Evolutionary conservation across 108 stramenopile genomes (phyloP), one percentile per base, ranked within the genome.

Genomic region (Seminavis robusta): DNA sequence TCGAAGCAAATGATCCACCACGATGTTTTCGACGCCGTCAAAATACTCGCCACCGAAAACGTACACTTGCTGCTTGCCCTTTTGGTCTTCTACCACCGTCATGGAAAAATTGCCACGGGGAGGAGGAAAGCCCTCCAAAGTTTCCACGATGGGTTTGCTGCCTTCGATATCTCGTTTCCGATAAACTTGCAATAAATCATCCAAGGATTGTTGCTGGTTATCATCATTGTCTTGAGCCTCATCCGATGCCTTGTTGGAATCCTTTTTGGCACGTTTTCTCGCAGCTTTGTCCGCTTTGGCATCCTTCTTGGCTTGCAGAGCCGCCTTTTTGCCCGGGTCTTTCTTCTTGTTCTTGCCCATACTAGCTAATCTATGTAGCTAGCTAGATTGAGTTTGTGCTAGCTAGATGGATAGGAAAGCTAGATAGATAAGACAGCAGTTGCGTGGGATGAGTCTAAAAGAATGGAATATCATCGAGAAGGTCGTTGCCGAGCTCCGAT

Each of bases 31-130:
- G 28, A 91, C 74, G 20, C 98, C 98, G 56, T 98, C 90, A 60
- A 78, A 97, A 67, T 79, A 96, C 69, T 98, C 98, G 30, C 98
- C 98, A 6, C 98, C 98, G 67, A 96, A 97, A 59, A 92, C 60
- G 41, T 88, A 92, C 47, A 89, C 52, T 52, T 85, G 53, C 55
- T 84, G 73, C 19, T 54, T 63, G 16, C 65, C 54, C 32, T 86
- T 86, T 24, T 61, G 63, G 33, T 71, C 71, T 8, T 49, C 67
- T 26, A 61, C 66, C 37, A 79, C 40, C 6, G 77, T 84, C 51
- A 85, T 73, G 7, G 92, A 80, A 33, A 85, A 87, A 69, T 94
- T 94, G 13, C 79, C 84, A 47, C 92, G 43, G 4, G 92, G 80
- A n/a, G 68, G 33, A 57, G 92, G 74, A 63, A 88, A 93, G 16